These are phyloP conservation scores for Acanthamoeba sp. DNA, from an alignment of 208 protist genomes.

Conservation along the genomic window DNA sequence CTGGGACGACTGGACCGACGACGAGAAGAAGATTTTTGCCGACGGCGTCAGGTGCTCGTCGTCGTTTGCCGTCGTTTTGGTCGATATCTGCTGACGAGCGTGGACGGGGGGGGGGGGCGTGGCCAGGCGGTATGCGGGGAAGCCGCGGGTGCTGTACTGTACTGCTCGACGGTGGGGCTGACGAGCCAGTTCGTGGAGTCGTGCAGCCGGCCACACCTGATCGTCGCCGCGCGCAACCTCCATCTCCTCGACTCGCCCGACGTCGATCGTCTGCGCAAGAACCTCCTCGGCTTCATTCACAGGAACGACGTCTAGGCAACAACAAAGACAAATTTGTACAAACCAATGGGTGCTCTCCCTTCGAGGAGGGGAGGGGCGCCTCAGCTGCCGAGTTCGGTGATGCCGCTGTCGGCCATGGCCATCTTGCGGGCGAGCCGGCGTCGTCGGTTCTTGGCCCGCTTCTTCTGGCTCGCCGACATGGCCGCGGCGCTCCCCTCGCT, in stretches of 20 bases:
- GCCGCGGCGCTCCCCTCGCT: not conserved
- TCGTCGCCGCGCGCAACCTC: not conserved
- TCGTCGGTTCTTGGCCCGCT: slow-evolving; percentile 1
- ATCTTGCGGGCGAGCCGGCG: not conserved
- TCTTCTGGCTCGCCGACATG: not conserved
- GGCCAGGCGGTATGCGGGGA: not conserved
- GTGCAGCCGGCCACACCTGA: not conserved
- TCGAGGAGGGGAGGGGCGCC: too few relatives aligned
- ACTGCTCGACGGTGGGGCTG: slow-evolving; percentile 37
- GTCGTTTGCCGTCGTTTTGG: not conserved
- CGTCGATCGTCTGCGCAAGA: not conserved
- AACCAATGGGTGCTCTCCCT: too few relatives aligned
- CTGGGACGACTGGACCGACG: slow-evolving; percentile 16
- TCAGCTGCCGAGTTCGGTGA: slow-evolving; percentile 7
- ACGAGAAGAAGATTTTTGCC: slow-evolving; percentile 51
- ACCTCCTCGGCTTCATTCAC: slow-evolving; percentile 1
- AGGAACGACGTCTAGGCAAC: not conserved
- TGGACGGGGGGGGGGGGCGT: not conserved
- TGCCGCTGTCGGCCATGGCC: not conserved
- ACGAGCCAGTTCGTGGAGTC: slow-evolving; percentile 40
- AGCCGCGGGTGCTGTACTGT: slow-evolving; percentile 46
- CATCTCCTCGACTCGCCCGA: not conserved
- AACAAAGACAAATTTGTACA: too few relatives aligned
- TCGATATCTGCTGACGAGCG: too few relatives aligned
- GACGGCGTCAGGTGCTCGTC: slow-evolving; percentile 20